A percentile compares a stretch with the other conserved stretches of the same genome.
These are phyloP conservation scores for Lichina pygmaea DNA, from an alignment of 495 filamentous ascomycete species.

Conservation along the genomic window DNA sequence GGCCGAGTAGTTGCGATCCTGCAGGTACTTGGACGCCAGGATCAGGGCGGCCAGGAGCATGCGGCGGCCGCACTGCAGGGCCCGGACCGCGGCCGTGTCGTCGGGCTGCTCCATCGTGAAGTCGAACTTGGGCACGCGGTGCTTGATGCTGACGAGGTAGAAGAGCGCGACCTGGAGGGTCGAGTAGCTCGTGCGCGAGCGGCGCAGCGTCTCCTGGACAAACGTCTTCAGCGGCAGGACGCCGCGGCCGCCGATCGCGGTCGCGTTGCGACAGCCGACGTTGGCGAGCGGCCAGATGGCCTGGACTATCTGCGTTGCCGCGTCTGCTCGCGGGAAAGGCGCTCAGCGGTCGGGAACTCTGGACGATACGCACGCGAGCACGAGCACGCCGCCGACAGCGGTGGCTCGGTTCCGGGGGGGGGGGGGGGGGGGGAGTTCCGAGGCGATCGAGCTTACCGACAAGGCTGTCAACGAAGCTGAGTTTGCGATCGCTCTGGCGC, in stretches of 20 bases:
- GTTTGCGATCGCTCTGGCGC: conserved; percentile 79
- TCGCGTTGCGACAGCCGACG: conserved; percentile 24
- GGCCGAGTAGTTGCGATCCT: conserved; percentile 93
- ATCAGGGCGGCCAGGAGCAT: conserved; percentile 94
- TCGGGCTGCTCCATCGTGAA: conserved; percentile 73
- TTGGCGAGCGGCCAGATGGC: conserved; percentile 79
- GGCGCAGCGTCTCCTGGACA: conserved; percentile 86
- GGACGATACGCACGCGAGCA: neutral
- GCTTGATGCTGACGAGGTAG: conserved; percentile 81
- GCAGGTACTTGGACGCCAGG: conserved; percentile 85
- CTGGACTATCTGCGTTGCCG: conserved; percentile 90
- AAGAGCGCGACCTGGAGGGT: conserved; percentile 92
- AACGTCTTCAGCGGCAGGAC: conserved; percentile 82
- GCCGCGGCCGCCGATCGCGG: conserved; percentile 23
- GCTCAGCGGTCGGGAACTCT: too few relatives aligned
- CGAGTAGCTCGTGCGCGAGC: conserved; percentile 89
- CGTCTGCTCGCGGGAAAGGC: conserved; percentile 30
- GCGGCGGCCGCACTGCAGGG: conserved; percentile 83
- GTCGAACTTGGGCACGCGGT: conserved; percentile 57
- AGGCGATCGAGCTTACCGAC: conserved; percentile 55
- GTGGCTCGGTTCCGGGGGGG: too few relatives aligned
- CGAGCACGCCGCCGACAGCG: neutral
- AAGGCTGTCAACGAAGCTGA: conserved; percentile 88
- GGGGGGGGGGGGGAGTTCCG: conserved; percentile 5
- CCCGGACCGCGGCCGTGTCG: conserved; percentile 43